Base-by-base conservation (phyloP, 352 stramenopile species). In the Hyaloperonospora arabidopsidis region DNA sequence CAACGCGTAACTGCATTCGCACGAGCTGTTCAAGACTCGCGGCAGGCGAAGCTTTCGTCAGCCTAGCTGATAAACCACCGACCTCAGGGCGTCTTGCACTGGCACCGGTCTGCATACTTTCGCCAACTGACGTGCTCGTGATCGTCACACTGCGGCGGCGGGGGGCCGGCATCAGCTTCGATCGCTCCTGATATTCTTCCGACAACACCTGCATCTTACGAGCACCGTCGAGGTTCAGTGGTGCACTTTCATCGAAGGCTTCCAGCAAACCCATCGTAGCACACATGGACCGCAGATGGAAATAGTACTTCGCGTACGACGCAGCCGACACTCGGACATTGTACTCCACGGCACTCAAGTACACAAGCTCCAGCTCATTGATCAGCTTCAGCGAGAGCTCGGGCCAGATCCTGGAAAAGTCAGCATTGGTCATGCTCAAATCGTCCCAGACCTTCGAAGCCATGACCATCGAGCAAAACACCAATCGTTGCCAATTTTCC, bases 401-500 rank as follows among this genome's bases (percentile, higher is more conserved):
- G 4, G 86, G 86, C 67, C 73, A 93, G 47, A 98, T 87, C 68
- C 97, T 95, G 53, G 77, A 92, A 57, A 98, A 98, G 70, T 98
- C 95, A 13, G 83, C 87, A 67, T 98, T 98, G 72, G 91, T 98
- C 94, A 98, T 98, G 65, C 76, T 95, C 23, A 98, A 66, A 61
- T 98, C 95, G 63, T 98, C 95, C 93, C 95, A 98, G 22, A 98
- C 95, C 63, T 98, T 98, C 11, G 84, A 97, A 0, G 91, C 84
- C 69, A 98, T 91, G 25, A 98, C 86, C 92, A 98, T 98, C 12
- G 86, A 96, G 45, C 86, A 95, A 60, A 98, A 98, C 1, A 98
- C 64, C 23, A 98, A 73, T 11, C 89, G 92, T 50, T 89, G 84
- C 94, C 94, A 98, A 70, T 98, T 98, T 50, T 68, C 61, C 2